Base-by-base conservation (phyloP, 2,329 filamentous ascomycete genomes). In the Pestalotiopsis sp. region DNA sequence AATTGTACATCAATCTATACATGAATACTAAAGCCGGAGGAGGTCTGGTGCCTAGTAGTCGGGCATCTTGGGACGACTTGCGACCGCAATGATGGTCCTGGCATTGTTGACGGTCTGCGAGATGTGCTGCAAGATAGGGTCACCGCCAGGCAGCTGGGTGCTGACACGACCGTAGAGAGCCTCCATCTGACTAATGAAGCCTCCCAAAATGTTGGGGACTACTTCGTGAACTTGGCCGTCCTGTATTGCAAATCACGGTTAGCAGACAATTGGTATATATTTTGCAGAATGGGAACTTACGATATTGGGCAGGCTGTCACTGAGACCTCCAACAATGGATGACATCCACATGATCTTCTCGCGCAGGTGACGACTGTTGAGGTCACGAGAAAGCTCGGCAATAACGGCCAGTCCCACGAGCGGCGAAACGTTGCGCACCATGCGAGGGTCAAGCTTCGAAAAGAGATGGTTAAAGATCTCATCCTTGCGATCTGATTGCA, bases 391-490 rank as follows among this genome's bases (percentile, higher is more conserved):
- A 67, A 92, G 85, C 7, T 89, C 90, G 27, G 90, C 89, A 67
- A 89, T 89, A 52, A 91, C 86, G 1, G 90, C 91, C 61, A 92
- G 83, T 23, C 90, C 82, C 65, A 92, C 84, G 23, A 92, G 82
- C 20, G 89, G 87, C 62, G 88, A 88, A 65, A 92, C 78, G 39
- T 85, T 84, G 68, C 84, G 84, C 69, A 92, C 83, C 70, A 87
- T 84, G 17, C 82, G 80, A 0, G 86, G 84, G 72, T 84, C 81
- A 76, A 85, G 84, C 70, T 85, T 85, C 63, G 81, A 80, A 61
- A 89, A 81, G 65, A 86, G 86, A 71, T 84, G 82, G 39, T 86
- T 83, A 78, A 91, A 92, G 65, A 92, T 86, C 70, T 90, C 87
- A 69, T 90, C 85, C 76, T 90, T 86, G 41, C 87, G 85, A 17